Percentiles rank a stretch among this genome's conserved stretches.
Evolutionary conservation across 2,329 filamentous ascomycete species (phyloP).

Genomic region (Macrophomina pseudophaseolina): DNA sequence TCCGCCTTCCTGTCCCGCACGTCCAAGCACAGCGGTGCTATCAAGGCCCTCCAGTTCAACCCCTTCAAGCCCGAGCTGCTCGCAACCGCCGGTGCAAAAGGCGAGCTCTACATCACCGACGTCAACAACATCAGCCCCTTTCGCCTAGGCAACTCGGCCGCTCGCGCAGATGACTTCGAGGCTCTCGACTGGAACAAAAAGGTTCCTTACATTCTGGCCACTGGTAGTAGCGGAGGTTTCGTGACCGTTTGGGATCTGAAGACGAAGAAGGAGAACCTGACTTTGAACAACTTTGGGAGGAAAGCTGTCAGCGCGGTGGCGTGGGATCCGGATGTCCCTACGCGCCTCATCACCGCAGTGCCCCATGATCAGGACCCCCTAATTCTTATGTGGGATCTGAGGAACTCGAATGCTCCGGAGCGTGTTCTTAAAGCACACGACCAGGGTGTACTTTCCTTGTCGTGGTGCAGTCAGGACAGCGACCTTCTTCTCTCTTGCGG

Average conservation of each 20-base stretch:
- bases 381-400: slow-evolving; percentile 90
- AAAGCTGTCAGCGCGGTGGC: slow-evolving; percentile 95
- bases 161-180: slow-evolving; percentile 92
- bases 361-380: slow-evolving; percentile 86
- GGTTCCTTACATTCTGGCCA: slow-evolving; percentile 93
- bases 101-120: slow-evolving; percentile 95
- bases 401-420: slow-evolving; percentile 95
- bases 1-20: slow-evolving; percentile 79
- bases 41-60: slow-evolving; percentile 97
- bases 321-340: slow-evolving; percentile 94
- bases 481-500: slow-evolving; percentile 90
- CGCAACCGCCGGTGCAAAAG: slow-evolving; percentile 90
- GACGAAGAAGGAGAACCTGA: slow-evolving; percentile 95
- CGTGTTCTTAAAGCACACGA: slow-evolving; percentile 89
- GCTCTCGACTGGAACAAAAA: slow-evolving; percentile 99
- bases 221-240: slow-evolving; percentile 89
- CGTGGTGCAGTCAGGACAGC: slow-evolving; percentile 92
- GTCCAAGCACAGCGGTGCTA: slow-evolving; percentile 86
- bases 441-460: slow-evolving; percentile 88
- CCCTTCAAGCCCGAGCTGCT: slow-evolving; percentile 88
- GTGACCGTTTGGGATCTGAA: slow-evolving; percentile 99
- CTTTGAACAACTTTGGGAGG: slow-evolving; percentile 84
- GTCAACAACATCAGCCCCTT: slow-evolving; percentile 91
- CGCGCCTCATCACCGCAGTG: slow-evolving; percentile 90
- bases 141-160: slow-evolving; percentile 83